These are phyloP conservation scores for Fraxinus ornus DNA, from an alignment of 305 asterid genomes.

Conservation along the genomic window DNA sequence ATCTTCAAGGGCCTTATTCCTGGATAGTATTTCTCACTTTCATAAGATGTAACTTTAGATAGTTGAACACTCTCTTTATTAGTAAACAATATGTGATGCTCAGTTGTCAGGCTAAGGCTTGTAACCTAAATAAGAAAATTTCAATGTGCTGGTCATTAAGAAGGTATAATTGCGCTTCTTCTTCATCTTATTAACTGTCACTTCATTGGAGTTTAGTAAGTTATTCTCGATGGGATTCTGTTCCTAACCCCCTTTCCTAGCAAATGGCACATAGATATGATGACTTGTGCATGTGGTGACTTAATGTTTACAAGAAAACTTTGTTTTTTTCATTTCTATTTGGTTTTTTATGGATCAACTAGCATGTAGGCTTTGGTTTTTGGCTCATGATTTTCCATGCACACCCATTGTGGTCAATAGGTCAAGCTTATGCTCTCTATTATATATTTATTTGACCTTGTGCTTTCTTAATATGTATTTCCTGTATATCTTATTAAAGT, in stretches of 20 bases:
- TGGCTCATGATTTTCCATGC: neutral
- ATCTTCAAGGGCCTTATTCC: neutral
- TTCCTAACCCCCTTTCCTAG: neutral
- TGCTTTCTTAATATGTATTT: neutral
- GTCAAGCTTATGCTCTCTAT: neutral
- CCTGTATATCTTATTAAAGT: neutral
- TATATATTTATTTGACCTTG: slow-evolving; percentile 1
- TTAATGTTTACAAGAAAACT: neutral
- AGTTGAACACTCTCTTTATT: neutral
- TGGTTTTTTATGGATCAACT: neutral
- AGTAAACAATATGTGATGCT: neutral
- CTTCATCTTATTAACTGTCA: neutral
- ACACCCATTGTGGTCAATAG: neutral
- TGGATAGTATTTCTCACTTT: neutral
- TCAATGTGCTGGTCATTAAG: neutral
- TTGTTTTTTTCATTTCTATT: neutral
- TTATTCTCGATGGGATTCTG: neutral
- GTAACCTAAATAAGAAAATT: neutral
- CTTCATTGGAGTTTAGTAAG: neutral
- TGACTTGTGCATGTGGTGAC: neutral
- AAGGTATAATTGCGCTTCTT: neutral
- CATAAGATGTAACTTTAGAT: neutral
- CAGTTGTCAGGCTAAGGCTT: neutral
- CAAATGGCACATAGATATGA: neutral
- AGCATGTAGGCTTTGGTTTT: neutral